These are phyloP conservation scores for Ceratobasidium theobromae DNA, from an alignment of 1,284 basidiomycete genomes.

Conservation along the genomic window DNA sequence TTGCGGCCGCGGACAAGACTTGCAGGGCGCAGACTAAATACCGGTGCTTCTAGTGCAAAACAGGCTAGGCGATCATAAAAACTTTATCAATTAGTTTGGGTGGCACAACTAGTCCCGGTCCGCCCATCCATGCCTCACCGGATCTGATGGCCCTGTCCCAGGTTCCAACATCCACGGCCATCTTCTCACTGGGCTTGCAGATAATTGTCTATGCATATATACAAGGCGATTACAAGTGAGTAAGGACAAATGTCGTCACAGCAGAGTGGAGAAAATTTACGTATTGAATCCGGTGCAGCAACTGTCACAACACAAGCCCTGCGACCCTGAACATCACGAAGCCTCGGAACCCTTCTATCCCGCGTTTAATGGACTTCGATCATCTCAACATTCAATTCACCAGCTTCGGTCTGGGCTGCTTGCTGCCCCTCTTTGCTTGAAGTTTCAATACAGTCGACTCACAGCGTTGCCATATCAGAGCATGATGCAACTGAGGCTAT, in stretches of 20 bases:
- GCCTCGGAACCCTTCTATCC: not conserved
- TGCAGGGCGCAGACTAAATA: conserved; percentile 23
- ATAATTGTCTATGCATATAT: no score
- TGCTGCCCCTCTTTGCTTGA: no score
- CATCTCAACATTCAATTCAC: not conserved
- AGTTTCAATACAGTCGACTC: no score
- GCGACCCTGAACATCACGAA: conserved; percentile 19
- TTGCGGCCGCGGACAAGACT: not conserved
- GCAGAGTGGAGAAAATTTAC: no score
- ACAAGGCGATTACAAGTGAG: no score
- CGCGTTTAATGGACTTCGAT: conserved; percentile 5
- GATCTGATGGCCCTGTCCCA: no score
- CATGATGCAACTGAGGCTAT: no score
- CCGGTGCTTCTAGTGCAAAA: conserved; percentile 5
- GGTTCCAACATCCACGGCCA: no score
- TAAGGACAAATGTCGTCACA: no score
- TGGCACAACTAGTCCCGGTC: not conserved
- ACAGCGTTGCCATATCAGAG: no score
- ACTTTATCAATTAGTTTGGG: not conserved
- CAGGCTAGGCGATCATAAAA: not conserved
- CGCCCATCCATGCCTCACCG: not conserved
- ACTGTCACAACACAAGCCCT: not conserved
- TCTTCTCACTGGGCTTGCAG: no score
- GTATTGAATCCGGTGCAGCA: not conserved
- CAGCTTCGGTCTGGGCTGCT: no score